phyloP scores from a whole-genome alignment of 441 rosid species.

The Erodium texanum region DNA sequence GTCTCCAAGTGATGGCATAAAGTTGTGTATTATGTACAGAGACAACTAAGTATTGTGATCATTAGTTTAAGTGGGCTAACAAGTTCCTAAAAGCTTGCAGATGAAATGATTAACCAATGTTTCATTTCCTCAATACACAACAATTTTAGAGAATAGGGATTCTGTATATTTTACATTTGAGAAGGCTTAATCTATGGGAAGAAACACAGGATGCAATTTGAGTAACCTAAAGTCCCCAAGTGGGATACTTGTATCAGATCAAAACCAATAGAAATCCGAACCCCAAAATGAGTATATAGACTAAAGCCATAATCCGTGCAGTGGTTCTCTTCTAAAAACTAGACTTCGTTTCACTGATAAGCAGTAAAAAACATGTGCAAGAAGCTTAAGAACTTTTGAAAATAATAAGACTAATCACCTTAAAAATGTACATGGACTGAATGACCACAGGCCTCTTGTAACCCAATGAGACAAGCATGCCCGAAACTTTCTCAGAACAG shows the following conservation, averaged over 20 bases:
- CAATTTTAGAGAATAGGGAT: background rate
- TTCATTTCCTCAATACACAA: background rate
- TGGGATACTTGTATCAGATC: background rate
- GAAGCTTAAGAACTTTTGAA: slow-evolving; percentile 1
- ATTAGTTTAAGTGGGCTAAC: background rate
- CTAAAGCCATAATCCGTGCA: background rate
- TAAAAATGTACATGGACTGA: slow-evolving; percentile 93
- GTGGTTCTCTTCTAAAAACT: background rate
- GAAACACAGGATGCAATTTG: background rate
- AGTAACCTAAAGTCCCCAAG: background rate
- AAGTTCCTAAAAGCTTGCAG: background rate
- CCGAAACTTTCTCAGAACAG: slow-evolving; percentile 46
- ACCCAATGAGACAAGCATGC: slow-evolving; percentile 57
- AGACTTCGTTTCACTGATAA: background rate
- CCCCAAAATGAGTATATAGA: background rate
- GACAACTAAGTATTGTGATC: background rate
- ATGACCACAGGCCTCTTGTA: slow-evolving; percentile 65
- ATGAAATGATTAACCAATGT: background rate
- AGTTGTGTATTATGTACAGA: background rate
- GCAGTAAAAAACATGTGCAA: background rate
- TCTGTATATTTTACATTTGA: background rate
- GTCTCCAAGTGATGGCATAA: background rate
- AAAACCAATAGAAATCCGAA: background rate
- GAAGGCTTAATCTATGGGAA: background rate
- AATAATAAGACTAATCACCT: slow-evolving; percentile 35